phyloP scores from a whole-genome alignment of 2,329 filamentous ascomycete genomes.

The Sclerotinia spermophila region DNA sequence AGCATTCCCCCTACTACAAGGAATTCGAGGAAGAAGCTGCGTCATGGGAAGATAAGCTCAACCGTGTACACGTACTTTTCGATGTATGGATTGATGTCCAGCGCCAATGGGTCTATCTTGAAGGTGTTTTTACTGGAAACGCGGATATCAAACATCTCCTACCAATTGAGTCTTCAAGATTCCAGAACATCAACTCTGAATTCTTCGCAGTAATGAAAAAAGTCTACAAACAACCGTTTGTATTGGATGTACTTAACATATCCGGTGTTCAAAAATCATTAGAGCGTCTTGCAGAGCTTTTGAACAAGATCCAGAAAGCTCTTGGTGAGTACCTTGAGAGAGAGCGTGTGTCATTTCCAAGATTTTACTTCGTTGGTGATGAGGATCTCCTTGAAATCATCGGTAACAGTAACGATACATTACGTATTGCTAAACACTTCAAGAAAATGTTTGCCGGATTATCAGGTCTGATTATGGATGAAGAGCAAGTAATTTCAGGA shows the following conservation, averaged over 20 bases:
- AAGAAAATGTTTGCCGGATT: slow-evolving; percentile 99
- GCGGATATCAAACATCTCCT: slow-evolving; percentile 98
- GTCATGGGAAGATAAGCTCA: slow-evolving; percentile 96
- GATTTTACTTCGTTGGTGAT: slow-evolving; percentile 99
- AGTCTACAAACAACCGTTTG: slow-evolving; percentile 92
- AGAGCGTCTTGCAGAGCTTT: slow-evolving; percentile 89
- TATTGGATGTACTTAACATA: slow-evolving; percentile 94
- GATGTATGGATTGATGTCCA: slow-evolving; percentile 99
- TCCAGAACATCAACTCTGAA: slow-evolving; percentile 99
- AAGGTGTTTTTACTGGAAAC: slow-evolving; percentile 98
- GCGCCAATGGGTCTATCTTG: slow-evolving; percentile 98
- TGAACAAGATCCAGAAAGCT: slow-evolving; percentile 99
- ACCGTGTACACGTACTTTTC: slow-evolving; percentile 93
- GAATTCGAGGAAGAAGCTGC: slow-evolving; percentile 98
- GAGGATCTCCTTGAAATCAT: slow-evolving; percentile 99
- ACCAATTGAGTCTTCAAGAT: slow-evolving; percentile 91
- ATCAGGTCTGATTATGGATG: slow-evolving; percentile 84
- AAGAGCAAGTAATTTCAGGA: slow-evolving; percentile 83
- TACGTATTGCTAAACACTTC: slow-evolving; percentile 96
- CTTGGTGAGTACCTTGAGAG: slow-evolving; percentile 97
- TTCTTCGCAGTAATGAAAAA: slow-evolving; percentile 99
- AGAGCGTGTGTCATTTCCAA: slow-evolving; percentile 93
- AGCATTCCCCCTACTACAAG: slow-evolving; percentile 98
- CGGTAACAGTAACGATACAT: slow-evolving; percentile 95
- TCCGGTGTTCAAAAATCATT: slow-evolving; percentile 93